These are phyloP conservation scores for Penicillium fimorum DNA, from an alignment of 495 filamentous ascomycete species.

Conservation along the genomic window DNA sequence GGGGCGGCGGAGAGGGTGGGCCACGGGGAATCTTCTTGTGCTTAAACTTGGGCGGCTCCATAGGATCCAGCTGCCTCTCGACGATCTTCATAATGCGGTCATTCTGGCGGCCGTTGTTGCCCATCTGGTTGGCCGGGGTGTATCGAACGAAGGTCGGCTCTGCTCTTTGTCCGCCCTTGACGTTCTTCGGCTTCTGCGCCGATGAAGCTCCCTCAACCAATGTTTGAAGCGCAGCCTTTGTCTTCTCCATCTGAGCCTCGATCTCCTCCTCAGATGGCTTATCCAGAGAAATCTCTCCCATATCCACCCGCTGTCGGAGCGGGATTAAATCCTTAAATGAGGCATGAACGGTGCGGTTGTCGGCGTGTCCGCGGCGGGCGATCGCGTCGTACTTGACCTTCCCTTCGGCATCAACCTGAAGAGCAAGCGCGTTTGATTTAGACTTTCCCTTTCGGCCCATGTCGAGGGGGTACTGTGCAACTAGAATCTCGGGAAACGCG, in stretches of 20 bases:
- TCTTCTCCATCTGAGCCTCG: constrained; percentile 76
- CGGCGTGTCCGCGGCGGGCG: constrained; percentile 82
- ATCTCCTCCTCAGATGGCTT: constrained; percentile 84
- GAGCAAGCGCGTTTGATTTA: constrained; percentile 81
- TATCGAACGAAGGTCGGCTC: constrained; percentile 95
- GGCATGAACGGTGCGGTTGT: constrained; percentile 82
- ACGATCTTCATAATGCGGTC: constrained; percentile 99
- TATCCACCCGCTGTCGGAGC: constrained; percentile 87
- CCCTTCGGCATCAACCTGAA: constrained; percentile 87
- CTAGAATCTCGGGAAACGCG: constrained; percentile 89
- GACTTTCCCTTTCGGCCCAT: constrained; percentile 79
- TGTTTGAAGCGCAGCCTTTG: constrained; percentile 75
- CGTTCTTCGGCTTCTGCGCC: constrained; percentile 93
- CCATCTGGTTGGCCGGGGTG: constrained; percentile 96
- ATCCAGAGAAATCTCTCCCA: constrained; percentile 88
- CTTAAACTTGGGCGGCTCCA: constrained; percentile 98
- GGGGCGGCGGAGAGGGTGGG: constrained; percentile 87
- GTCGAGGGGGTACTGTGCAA: constrained; percentile 93
- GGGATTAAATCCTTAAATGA: constrained; percentile 98
- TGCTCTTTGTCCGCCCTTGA: constrained; percentile 70
- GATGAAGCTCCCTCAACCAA: constrained; percentile 83
- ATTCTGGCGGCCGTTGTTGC: constrained; percentile 80
- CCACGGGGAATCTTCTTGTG: constrained; percentile 97
- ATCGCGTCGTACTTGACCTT: constrained; percentile 97
- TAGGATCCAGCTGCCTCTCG: constrained; percentile 88